A percentile compares a stretch with the other conserved stretches of the same genome.
phyloP scores from a whole-genome alignment of 495 filamentous ascomycete genomes.

The Hypoxylon cercidicola region DNA sequence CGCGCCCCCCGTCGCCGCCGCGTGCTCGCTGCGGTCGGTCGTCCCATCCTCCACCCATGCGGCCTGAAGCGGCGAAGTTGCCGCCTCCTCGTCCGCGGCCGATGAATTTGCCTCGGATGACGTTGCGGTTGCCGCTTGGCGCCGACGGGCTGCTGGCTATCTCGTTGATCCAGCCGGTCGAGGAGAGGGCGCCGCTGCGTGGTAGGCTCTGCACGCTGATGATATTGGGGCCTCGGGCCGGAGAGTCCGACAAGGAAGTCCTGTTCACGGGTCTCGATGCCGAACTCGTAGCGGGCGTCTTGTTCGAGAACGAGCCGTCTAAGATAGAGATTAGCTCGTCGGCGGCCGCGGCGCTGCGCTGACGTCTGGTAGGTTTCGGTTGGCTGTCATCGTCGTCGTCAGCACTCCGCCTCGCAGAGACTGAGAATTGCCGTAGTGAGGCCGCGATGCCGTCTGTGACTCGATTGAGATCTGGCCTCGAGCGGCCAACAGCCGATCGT shows the following conservation, averaged over 20 bases:
- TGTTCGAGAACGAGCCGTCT: conserved; percentile 11
- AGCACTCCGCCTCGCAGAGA: conserved; percentile 40
- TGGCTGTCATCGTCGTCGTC: conserved; percentile 12
- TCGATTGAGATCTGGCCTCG: conserved; percentile 45
- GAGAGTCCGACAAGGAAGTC: conserved; percentile 24
- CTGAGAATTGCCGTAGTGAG: conserved; percentile 54
- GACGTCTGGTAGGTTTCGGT: conserved; percentile 13
- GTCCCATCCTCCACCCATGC: conserved; percentile 10
- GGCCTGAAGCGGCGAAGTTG: background rate
- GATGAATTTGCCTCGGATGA: conserved; percentile 39
- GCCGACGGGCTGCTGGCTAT: background rate
- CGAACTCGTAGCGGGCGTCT: background rate
- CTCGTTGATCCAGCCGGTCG: background rate
- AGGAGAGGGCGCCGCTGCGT: background rate
- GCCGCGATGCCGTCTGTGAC: conserved; percentile 55
- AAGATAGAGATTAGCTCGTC: conserved; percentile 27
- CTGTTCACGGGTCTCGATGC: background rate
- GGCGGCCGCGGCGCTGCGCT: conserved; percentile 28
- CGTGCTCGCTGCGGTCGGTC: conserved; percentile 30
- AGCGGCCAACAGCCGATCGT: conserved; percentile 34
- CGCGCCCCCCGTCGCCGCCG: conserved; percentile 14
- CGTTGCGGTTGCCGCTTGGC: too few species aligned
- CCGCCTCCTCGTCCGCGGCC: conserved; percentile 24
- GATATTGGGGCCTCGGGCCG: conserved; percentile 37
- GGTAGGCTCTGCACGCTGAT: conserved; percentile 16